Percentiles rank a stretch among this genome's conserved stretches.
phyloP scores from a whole-genome alignment of 2,329 filamentous ascomycete species.

The Cladosporium phlei region DNA sequence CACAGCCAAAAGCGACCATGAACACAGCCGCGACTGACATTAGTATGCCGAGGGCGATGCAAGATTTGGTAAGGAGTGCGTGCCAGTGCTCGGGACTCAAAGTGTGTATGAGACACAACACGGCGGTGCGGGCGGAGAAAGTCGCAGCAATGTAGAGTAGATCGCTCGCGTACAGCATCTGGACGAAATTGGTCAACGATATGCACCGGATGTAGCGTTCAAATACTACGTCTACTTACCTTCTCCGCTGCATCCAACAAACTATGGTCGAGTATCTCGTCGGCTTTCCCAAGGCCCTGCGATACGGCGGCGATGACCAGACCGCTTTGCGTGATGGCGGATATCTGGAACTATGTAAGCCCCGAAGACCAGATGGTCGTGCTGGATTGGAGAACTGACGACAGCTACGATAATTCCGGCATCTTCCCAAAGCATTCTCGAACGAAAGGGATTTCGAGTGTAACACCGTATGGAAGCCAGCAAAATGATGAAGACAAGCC shows the following conservation, averaged over 20 bases:
- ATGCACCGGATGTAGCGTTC: no score
- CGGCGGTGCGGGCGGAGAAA: background rate
- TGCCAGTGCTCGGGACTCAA: background rate
- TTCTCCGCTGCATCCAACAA: background rate
- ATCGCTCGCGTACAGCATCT: slow-evolving; percentile 10
- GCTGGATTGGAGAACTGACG: no score
- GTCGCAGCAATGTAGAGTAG: background rate
- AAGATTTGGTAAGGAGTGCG: background rate
- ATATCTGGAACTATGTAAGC: background rate
- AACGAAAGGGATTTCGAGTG: slow-evolving; percentile 4
- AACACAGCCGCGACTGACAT: background rate
- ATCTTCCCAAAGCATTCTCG: slow-evolving; percentile 1
- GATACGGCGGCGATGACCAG: slow-evolving; percentile 5
- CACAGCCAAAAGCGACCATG: slow-evolving; percentile 4
- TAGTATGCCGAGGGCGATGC: background rate
- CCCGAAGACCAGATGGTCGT: no score
- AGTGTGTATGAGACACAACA: background rate
- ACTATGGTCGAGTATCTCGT: background rate
- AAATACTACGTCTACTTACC: background rate
- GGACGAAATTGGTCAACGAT: background rate
- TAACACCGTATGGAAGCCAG: slow-evolving; percentile 5
- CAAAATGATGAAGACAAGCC: slow-evolving; percentile 5
- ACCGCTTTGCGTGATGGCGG: background rate
- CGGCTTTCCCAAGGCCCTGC: slow-evolving; percentile 4
- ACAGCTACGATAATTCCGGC: background rate